Base-by-base conservation (phyloP, 2,329 filamentous ascomycete species). In the Pseudogymnoascus sp. region DNA sequence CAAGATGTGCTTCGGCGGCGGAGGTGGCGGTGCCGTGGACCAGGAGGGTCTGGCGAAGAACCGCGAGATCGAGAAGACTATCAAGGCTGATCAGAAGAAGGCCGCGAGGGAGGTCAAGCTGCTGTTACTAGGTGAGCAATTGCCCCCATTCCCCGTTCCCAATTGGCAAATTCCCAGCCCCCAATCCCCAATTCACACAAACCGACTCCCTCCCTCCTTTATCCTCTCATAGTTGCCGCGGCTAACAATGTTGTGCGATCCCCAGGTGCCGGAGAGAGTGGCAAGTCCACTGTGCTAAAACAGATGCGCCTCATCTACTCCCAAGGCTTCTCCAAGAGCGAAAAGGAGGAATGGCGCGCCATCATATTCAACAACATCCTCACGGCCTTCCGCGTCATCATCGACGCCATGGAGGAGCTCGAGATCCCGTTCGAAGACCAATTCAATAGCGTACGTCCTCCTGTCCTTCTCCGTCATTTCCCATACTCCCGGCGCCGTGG, bases 221-320 rank as follows among this genome's bases (percentile, higher is more conserved):
- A 7, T 21, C 40, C 5, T 6, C 40, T 23, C 40, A 43, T 1
- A 43, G 2, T 21, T 43, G 16, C 40, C 40, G 40, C 40, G 40
- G 40, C 40, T 43, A 43, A 58, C 49, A 45, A 18, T 63, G 61
- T 63, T 72, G 40, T 43, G 40, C 18, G 40, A n/a, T 40, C 40
- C 67, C 67, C 69, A 97, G 93, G 93, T 75, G 93, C 93, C 71
- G 93, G 93, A 73, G 93, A 97, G 78, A 95, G 89, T 64, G 91
- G 93, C 68, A 97, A 97, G 78, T 97, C 93, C 7, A 97, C 93
- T 1, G 93, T 97, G 64, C 85, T 97, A 68, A 97, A 97, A 80
- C 93, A 97, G 81, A 97, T 99, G 95, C 93, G 93, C 75, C 87
- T 99, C 76, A 97, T 99, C 70, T 95, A 97, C 75, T 87, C 91